Evolutionary conservation across 495 filamentous ascomycete species (phyloP), one percentile per base, ranked within the genome.

Genomic region (Podospora pseudocomata): DNA sequence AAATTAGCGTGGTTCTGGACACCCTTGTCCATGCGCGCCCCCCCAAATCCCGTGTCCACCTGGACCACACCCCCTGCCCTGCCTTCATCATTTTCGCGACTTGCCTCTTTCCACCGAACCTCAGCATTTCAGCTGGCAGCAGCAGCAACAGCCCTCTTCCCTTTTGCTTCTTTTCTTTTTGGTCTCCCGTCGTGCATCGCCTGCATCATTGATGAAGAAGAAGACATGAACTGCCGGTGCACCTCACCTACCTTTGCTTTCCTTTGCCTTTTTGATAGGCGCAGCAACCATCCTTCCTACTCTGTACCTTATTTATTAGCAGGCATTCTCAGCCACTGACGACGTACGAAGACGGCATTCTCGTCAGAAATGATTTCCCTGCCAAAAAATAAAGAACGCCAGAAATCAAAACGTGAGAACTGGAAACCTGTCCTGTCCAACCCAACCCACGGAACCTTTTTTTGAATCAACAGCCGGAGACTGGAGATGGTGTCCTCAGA

Each of bases 1-100:
- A 67, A 71, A 74, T 75, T 77, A 77, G 75, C 75, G 75, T 73
- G 71, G 74, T 75, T 68, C 71, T 67, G 55, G 23, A 30, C 59
- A 68, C 61, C 73, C 74, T 69, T 71, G 66, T 69, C 73, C 73
- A 72, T 74, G 71, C 68, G 59, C 70, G 64, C 60, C 69, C 55
- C 30, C 68, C 67, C 65, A 68, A 55, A 64, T 71, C 68, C 71
- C 66, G 68, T 71, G 73, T 16, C 62, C 60, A 49, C 39, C 34
- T 16, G 30, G 30, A 32, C 1, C 30, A 4, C 30, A 68, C 60
- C 67, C 57, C 65, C 54, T 68, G 23, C 67, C 60, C 67, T 60
- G n/a, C 30, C 44, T 44, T 63, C 30, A 74, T 63, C 30, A 74
- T 68, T 66, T 63, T 63, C 61, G 55, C 57, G 49, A 64, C 64